Conservation (phyloP, 495 filamentous ascomycete species). For the Penicillium herquei region DNA sequence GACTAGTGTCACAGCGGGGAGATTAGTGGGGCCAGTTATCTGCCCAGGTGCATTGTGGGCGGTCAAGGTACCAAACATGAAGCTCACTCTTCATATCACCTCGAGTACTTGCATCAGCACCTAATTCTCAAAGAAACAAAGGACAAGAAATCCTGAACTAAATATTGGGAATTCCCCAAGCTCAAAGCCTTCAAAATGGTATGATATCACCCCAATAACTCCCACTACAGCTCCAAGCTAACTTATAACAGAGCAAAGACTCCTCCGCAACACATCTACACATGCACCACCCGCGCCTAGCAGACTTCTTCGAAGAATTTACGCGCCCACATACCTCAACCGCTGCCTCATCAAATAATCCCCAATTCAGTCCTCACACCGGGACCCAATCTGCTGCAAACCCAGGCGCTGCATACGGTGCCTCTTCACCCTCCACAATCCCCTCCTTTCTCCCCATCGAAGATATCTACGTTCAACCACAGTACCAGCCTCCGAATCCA, state of each 20-base stretch:
- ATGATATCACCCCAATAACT: neutral
- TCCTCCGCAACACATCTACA: constrained; percentile 83
- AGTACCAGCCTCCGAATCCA: constrained; percentile 89
- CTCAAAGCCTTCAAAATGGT: neutral
- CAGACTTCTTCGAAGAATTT: constrained; percentile 92
- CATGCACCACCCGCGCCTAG: constrained; percentile 74
- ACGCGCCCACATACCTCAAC: constrained; percentile 40
- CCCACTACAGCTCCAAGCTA: neutral
- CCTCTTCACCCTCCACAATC: constrained; percentile 33
- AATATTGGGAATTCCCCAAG: too few species aligned
- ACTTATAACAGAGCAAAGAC: constrained; percentile 72
- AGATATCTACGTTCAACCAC: constrained; percentile 85
- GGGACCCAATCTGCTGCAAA: constrained; percentile 12
- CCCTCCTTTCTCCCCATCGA: constrained; percentile 51
- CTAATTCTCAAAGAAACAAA: too few species aligned
- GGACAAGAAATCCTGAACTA: too few species aligned
- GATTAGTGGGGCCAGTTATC: too few species aligned
- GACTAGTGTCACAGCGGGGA: too few species aligned
- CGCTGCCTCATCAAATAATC: constrained; percentile 21
- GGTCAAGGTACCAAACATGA: too few species aligned
- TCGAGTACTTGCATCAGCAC: too few species aligned
- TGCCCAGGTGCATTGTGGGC: too few species aligned
- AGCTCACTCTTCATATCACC: too few species aligned
- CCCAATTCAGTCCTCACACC: constrained; percentile 11
- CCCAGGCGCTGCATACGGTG: constrained; percentile 31